Conservation (phyloP, 192 early-diverging fungal genomes). For the Backusella mclennaniae region DNA sequence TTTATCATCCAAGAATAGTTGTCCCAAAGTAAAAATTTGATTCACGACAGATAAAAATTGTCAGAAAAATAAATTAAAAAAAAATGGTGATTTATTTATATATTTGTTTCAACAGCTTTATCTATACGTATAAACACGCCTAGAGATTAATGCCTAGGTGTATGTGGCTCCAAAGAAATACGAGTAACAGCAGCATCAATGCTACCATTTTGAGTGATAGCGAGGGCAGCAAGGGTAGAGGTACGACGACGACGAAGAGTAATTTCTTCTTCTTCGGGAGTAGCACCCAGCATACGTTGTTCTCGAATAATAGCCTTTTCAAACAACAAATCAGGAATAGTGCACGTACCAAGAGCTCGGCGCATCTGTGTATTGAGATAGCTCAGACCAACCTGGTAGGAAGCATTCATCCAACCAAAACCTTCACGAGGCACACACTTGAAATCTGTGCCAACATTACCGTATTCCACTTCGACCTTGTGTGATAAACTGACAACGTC, state of each 20-base stretch:
- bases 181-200: constrained; percentile 16
- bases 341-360: constrained; percentile 76
- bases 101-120: neutral
- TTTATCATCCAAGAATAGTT: neutral
- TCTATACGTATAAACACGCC: neutral
- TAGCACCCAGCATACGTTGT: constrained; percentile 9
- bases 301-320: constrained; percentile 24
- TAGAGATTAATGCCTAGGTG: neutral
- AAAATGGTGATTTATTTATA: neutral
- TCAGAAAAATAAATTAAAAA: neutral
- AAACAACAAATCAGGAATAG: constrained; percentile 70
- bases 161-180: neutral
- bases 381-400: constrained; percentile 77
- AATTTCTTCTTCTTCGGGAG: constrained; percentile 10
- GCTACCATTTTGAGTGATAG: constrained; percentile 26
- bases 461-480: constrained; percentile 91
- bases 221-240: constrained; percentile 17
- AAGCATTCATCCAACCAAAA: constrained; percentile 99
- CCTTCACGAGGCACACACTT: constrained; percentile 92
- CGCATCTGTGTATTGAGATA: constrained; percentile 71
- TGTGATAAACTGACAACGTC: constrained; percentile 93
- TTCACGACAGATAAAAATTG: too few species aligned
- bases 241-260: neutral
- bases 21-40: too few species aligned
- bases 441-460: constrained; percentile 93